Evolutionary conservation across 495 filamentous ascomycete genomes (phyloP).

Genomic region (Annulohypoxylon moriforme): DNA sequence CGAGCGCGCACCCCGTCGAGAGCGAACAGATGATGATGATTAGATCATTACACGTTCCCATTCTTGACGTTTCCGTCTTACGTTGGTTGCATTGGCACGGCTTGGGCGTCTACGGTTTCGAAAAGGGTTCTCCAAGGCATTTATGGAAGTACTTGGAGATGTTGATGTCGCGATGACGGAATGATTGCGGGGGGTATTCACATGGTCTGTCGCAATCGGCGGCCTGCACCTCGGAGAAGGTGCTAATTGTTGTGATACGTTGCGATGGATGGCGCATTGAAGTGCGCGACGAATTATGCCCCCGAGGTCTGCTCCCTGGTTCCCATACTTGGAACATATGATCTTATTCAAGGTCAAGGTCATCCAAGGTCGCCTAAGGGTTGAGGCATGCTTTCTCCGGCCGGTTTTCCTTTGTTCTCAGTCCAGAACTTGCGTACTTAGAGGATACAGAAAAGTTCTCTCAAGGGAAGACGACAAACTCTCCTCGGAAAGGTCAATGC

Average conservation of each 20-base stretch:
- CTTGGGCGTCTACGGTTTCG: slow-evolving; percentile 34
- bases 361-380: not conserved
- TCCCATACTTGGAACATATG: not conserved
- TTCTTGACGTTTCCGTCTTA: slow-evolving; percentile 28
- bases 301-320: not conserved
- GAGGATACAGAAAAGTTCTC: slow-evolving; percentile 43
- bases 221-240: not conserved
- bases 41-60: slow-evolving; percentile 47
- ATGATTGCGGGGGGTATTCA: not conserved
- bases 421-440: slow-evolving; percentile 28
- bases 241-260: not conserved
- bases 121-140: slow-evolving; percentile 2
- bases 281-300: not conserved
- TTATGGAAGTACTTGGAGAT: not conserved
- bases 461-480: not conserved
- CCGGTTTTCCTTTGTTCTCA: not conserved
- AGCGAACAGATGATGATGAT: slow-evolving; percentile 62
- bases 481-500: not conserved
- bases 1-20: slow-evolving; percentile 47
- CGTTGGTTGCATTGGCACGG: slow-evolving; percentile 42
- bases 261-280: not conserved
- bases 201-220: not conserved
- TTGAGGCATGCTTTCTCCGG: not conserved
- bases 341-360: not conserved
- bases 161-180: not conserved